Conservation (phyloP, 352 stramenopile species). For the Phytophthora hybrid region DNA sequence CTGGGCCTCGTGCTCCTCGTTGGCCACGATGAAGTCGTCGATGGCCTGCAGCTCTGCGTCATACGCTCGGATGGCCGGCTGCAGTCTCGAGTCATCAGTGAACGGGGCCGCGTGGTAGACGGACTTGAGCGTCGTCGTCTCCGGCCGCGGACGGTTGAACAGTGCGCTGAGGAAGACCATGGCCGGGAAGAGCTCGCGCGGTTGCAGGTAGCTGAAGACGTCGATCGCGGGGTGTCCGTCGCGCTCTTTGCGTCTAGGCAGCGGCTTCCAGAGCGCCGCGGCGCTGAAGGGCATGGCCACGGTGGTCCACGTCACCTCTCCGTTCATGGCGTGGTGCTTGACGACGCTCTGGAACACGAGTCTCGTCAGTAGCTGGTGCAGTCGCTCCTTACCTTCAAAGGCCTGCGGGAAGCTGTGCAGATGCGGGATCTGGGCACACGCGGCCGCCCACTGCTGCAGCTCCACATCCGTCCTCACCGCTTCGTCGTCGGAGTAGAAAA, state of each 20-base stretch:
- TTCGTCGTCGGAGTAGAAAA: slow-evolving; percentile 43
- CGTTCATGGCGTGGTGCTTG: slow-evolving; percentile 68
- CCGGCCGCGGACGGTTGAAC: slow-evolving; percentile 44
- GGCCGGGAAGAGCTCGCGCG: slow-evolving; percentile 26
- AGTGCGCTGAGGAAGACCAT: slow-evolving; percentile 40
- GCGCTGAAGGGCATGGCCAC: slow-evolving; percentile 53
- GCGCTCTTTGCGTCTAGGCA: slow-evolving; percentile 42
- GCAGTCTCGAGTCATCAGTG: slow-evolving; percentile 35
- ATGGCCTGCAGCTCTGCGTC: slow-evolving; percentile 35
- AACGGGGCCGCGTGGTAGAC: slow-evolving; percentile 41
- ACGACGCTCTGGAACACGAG: slow-evolving; percentile 54
- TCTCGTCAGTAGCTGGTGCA: slow-evolving; percentile 39
- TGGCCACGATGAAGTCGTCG: slow-evolving; percentile 36
- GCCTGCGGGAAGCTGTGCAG: slow-evolving; percentile 42
- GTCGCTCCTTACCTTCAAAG: slow-evolving; percentile 11
- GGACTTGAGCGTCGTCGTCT: slow-evolving; percentile 38
- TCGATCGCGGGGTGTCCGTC: slow-evolving; percentile 37
- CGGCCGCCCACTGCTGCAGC: slow-evolving; percentile 48
- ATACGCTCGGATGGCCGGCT: slow-evolving; percentile 29
- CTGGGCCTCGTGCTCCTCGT: slow-evolving; percentile 34
- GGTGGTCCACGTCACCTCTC: slow-evolving; percentile 52
- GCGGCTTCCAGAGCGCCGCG: slow-evolving; percentile 49
- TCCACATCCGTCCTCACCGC: slow-evolving; percentile 43
- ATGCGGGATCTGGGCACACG: slow-evolving; percentile 35
- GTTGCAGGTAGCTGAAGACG: slow-evolving; percentile 41